Base-by-base conservation (phyloP, 257 asterid genomes). In the Hygrophila difformis region DNA sequence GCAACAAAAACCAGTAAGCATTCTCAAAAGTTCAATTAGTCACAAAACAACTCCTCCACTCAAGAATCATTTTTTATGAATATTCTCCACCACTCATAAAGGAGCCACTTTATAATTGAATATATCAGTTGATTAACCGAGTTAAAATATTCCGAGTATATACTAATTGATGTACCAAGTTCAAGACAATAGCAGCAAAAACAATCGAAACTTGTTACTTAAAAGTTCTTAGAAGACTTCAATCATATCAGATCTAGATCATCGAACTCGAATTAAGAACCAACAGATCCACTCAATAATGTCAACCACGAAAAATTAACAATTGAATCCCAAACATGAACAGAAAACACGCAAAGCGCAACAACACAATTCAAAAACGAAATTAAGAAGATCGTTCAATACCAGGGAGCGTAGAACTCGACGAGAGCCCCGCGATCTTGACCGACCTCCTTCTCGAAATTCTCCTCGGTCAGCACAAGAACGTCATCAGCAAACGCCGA, bases 401-500 rank as follows among this genome's bases (percentile, higher is more conserved):
- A 87, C 97, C 97, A 83, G 16, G 97, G 97, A 65, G 97, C 94
- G 35, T 83, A 87, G 68, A 87, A 87, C 64, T 87, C 93, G 23
- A 87, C 82, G 63, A 87, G 87, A 63, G 94, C 93, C 20, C 75
- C 87, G 55, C 87, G 91, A 74, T 83, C 83, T 50, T 80, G 80
- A 55, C 97, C 97, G 59, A 87, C 84, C 75, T 83, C 97, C 13
- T 80, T 73, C 42, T 80, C 87, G 61, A 87, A 87, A 73, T 77
- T 87, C 8, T 77, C 93, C 49, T 78, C 91, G 28, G 93, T 87
- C 67, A 87, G 65, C 48, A 87, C 87, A 37, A 83, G 66, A 54
- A 82, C 94, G 47, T 77, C 94, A 12, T 79, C 91, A 8, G 93
- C 88, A 13, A 64, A 48, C 8, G 70, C 79, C 45, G 86, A 65